These are phyloP conservation scores for Wickerhamomyces sydowiorum DNA, from an alignment of 805 yeast species.

Conservation along the genomic window DNA sequence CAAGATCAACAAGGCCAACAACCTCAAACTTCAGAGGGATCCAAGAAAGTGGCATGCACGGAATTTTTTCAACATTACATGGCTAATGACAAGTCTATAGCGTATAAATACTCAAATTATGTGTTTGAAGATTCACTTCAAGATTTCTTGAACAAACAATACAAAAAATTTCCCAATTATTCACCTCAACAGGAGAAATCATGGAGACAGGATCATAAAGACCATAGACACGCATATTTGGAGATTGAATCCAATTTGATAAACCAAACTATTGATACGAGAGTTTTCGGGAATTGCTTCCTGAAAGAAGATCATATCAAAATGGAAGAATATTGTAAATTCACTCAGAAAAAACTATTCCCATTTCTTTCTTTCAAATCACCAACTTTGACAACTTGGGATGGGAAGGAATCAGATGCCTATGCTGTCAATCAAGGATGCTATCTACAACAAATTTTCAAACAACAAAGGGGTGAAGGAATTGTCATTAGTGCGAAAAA, in stretches of 20 bases:
- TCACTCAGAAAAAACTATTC: constrained; percentile 3
- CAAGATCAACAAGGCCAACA: background rate
- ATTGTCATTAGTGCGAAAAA: constrained; percentile 25
- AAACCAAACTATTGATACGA: constrained; percentile 4
- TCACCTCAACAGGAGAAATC: background rate
- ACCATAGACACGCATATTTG: background rate
- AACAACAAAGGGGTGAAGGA: constrained; percentile 22
- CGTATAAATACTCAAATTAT: background rate
- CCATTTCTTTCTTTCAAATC: constrained; percentile 6
- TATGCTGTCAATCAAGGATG: constrained; percentile 2
- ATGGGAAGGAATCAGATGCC: background rate
- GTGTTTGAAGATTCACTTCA: constrained; percentile 1
- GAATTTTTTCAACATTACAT: background rate
- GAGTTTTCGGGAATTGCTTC: constrained; percentile 4
- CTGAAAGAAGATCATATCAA: background rate
- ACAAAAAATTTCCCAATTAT: background rate
- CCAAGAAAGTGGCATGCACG: background rate
- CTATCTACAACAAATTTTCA: background rate
- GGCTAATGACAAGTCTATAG: background rate
- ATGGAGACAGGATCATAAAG: background rate
- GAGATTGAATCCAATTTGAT: background rate
- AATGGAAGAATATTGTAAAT: background rate
- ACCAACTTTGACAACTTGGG: background rate
- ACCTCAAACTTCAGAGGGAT: background rate
- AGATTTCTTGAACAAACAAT: background rate